Conservation (phyloP, 129 eudicot genomes). For the Logfia minima region DNA sequence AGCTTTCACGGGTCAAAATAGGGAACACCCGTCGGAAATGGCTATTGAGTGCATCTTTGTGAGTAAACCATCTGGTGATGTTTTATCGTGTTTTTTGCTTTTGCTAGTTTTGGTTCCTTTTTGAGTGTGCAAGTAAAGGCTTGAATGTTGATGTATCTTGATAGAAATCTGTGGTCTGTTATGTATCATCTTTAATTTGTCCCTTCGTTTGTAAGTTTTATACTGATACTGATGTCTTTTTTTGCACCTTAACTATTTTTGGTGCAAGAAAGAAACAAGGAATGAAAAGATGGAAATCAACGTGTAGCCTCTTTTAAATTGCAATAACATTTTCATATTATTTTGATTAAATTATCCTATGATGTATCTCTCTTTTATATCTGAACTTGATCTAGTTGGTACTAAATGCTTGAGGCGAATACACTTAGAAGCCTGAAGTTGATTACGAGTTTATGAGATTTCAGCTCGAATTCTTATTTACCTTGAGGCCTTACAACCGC, state of each 20-base stretch:
- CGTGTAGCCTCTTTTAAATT: neutral
- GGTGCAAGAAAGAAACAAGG: slow-evolving; percentile 6
- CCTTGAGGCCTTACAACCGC: neutral
- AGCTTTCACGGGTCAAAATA: slow-evolving; percentile 15
- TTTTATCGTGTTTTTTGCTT: neutral
- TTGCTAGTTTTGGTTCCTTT: neutral
- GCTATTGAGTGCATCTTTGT: neutral
- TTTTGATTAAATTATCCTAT: neutral
- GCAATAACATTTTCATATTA: neutral
- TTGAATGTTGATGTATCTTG: slow-evolving; percentile 17
- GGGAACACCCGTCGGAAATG: neutral
- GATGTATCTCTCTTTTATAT: neutral
- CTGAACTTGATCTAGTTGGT: neutral
- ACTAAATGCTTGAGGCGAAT: no score
- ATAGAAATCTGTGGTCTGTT: neutral
- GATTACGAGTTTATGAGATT: neutral
- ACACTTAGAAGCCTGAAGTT: no score
- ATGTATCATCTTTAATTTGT: neutral
- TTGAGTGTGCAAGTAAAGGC: slow-evolving; percentile 24
- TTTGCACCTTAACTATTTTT: neutral
- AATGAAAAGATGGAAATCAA: neutral
- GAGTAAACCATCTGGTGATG: slow-evolving; percentile 14
- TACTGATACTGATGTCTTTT: neutral
- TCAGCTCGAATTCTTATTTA: neutral
- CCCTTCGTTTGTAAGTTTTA: neutral